These are phyloP conservation scores for Populus davidiana DNA, from an alignment of 345 rosid species.

Conservation along the genomic window DNA sequence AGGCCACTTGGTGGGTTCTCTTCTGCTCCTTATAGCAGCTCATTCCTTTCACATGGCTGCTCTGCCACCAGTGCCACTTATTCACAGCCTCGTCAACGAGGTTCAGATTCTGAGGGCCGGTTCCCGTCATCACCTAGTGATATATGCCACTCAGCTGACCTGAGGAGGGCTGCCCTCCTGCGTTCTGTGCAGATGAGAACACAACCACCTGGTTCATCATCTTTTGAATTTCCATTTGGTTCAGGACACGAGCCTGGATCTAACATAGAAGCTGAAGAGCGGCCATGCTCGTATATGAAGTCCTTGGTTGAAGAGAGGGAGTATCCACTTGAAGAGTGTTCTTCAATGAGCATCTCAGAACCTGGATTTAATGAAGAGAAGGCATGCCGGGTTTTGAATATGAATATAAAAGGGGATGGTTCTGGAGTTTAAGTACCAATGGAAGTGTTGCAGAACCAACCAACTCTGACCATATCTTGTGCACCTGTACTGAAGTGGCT, in stretches of 20 bases:
- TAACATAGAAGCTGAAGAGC: slow-evolving; percentile 56
- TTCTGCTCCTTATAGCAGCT: slow-evolving; percentile 34
- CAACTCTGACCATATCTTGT: neutral
- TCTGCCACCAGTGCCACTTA: slow-evolving; percentile 21
- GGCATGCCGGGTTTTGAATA: slow-evolving; percentile 42
- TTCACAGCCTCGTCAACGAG: slow-evolving; percentile 65
- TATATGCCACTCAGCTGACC: slow-evolving; percentile 91
- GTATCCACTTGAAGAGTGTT: slow-evolving; percentile 49
- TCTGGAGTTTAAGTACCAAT: slow-evolving; percentile 15
- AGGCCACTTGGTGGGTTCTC: slow-evolving; percentile 49
- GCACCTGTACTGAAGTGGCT: neutral
- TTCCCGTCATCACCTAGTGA: slow-evolving; percentile 97
- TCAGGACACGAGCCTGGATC: slow-evolving; percentile 49
- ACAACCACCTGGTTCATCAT: slow-evolving; percentile 51
- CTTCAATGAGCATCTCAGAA: slow-evolving; percentile 44
- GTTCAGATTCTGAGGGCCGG: slow-evolving; percentile 87
- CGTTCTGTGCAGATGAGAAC: slow-evolving; percentile 96
- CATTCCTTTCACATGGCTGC: slow-evolving; percentile 36
- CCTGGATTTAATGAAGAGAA: slow-evolving; percentile 44
- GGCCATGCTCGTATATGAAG: slow-evolving; percentile 54
- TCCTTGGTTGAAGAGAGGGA: slow-evolving; percentile 62
- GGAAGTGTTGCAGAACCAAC: neutral
- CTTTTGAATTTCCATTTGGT: slow-evolving; percentile 43
- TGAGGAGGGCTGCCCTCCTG: slow-evolving; percentile 84
- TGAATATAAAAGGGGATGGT: slow-evolving; percentile 42